Percentiles rank a stretch among this genome's conserved stretches.
phyloP scores from a whole-genome alignment of 202 grass and related monocot genomes.

The Zoysia matrella region DNA sequence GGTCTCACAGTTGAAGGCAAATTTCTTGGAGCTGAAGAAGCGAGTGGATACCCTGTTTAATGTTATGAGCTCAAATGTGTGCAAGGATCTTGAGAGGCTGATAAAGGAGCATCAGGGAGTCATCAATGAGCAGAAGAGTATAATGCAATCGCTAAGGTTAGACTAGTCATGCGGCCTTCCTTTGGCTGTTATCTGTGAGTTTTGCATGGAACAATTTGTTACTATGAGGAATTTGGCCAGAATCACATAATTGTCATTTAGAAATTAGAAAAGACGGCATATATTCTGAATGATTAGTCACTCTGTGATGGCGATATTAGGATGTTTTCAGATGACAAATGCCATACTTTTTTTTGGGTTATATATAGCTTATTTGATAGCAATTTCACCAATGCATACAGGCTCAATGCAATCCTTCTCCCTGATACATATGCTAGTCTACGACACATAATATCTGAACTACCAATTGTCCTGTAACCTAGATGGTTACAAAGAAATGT shows the following conservation, averaged over 20 bases:
- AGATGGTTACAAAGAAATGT: constrained; percentile 18
- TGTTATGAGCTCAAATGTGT: constrained; percentile 67
- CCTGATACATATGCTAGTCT: too few species aligned
- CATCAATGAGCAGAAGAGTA: constrained; percentile 83
- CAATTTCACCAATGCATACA: not conserved
- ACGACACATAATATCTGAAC: too few species aligned
- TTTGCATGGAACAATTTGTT: constrained; percentile 15
- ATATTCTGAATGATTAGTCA: constrained; percentile 17
- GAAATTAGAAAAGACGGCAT: not conserved
- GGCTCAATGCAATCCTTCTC: not conserved
- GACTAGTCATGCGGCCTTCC: constrained; percentile 26
- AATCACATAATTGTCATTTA: constrained; percentile 28
- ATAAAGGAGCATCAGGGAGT: constrained; percentile 76
- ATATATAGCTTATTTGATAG: not conserved
- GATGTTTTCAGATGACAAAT: not conserved
- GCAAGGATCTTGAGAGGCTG: constrained; percentile 75
- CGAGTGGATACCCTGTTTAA: constrained; percentile 70
- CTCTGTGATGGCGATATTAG: constrained; percentile 14
- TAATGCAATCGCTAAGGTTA: constrained; percentile 97
- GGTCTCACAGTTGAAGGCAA: constrained; percentile 67
- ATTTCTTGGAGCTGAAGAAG: constrained; percentile 81
- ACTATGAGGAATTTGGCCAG: constrained; percentile 4
- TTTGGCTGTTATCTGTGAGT: constrained; percentile 15
- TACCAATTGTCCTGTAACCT: not conserved
- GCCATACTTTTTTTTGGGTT: not conserved